Conservation (phyloP, 2,329 filamentous ascomycete species). For the Colletotrichum sp. region DNA sequence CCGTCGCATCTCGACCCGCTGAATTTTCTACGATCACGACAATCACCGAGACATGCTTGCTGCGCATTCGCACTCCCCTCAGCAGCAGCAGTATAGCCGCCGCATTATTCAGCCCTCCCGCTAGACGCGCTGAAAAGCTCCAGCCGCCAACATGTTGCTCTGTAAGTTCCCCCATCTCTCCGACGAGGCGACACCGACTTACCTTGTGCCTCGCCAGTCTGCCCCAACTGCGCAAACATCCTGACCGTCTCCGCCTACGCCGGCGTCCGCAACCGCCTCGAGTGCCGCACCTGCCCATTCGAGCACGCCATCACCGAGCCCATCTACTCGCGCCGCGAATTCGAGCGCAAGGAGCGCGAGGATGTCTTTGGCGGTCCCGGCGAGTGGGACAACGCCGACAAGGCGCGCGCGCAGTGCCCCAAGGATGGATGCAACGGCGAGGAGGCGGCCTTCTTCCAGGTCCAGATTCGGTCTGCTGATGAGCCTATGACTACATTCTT, state of each 20-base stretch:
- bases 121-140: background rate
- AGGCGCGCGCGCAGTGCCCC: conserved; percentile 82
- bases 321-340: conserved; percentile 82
- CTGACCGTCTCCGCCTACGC: conserved; percentile 72
- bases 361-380: conserved; percentile 88
- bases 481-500: conserved; percentile 98
- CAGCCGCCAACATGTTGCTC: conserved; percentile 62
- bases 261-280: conserved; percentile 77
- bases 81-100: background rate
- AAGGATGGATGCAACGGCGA: conserved; percentile 80
- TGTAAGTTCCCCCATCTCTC: conserved; percentile 49
- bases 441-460: conserved; percentile 92
- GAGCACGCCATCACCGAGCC: conserved; percentile 81
- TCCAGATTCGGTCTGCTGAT: conserved; percentile 97
- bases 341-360: conserved; percentile 86
- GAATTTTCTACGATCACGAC: conserved; percentile 13
- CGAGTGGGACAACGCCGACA: conserved; percentile 91
- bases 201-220: conserved; percentile 60
- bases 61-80: background rate
- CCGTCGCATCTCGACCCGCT: conserved; percentile 16
- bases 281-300: conserved; percentile 95
- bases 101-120: no score
- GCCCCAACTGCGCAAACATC: conserved; percentile 83
- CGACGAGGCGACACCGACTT: background rate
- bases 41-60: background rate